A percentile compares a stretch with the other conserved stretches of the same genome.
phyloP scores from a whole-genome alignment of 164 flowering plant genomes.

The Magnolia officinalis region DNA sequence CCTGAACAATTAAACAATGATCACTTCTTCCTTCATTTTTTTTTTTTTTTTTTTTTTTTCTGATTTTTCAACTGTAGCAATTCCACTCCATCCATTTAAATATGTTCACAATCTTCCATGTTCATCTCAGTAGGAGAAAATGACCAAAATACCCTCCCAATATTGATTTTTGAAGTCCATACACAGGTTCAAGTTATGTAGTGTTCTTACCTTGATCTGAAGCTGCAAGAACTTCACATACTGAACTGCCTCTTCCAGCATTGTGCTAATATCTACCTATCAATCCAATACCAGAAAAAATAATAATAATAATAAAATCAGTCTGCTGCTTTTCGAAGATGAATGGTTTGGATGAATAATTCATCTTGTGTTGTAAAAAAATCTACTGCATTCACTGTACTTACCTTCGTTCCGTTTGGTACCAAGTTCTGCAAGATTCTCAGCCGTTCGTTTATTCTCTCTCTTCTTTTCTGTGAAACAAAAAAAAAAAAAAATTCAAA shows the following conservation, averaged over 20 bases:
- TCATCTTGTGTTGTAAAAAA: background rate
- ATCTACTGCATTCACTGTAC: background rate
- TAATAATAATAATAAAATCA: background rate
- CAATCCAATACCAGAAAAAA: conserved; percentile 1
- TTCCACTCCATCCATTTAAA: background rate
- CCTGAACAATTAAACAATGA: too few relatives aligned
- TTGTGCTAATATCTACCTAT: conserved; percentile 95
- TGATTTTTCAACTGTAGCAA: background rate
- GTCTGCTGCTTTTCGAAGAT: background rate
- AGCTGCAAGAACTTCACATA: conserved; percentile 96
- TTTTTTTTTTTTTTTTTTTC: background rate
- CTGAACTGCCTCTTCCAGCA: conserved; percentile 97
- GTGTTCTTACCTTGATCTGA: conserved; percentile 74
- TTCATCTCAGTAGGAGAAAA: background rate
- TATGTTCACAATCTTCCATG: background rate
- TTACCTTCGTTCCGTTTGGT: conserved; percentile 95
- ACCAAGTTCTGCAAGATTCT: conserved; percentile 77
- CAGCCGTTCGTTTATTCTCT: conserved; percentile 78
- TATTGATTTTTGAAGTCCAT: too few relatives aligned
- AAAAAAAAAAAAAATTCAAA: background rate
- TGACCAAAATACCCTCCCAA: too few relatives aligned
- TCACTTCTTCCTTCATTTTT: too few relatives aligned
- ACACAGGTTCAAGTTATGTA: background rate
- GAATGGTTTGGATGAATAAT: background rate
- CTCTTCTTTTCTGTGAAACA: conserved; percentile 77